These are phyloP conservation scores for Globisporangium takayamanum DNA, from an alignment of 352 stramenopile genomes.

Conservation along the genomic window DNA sequence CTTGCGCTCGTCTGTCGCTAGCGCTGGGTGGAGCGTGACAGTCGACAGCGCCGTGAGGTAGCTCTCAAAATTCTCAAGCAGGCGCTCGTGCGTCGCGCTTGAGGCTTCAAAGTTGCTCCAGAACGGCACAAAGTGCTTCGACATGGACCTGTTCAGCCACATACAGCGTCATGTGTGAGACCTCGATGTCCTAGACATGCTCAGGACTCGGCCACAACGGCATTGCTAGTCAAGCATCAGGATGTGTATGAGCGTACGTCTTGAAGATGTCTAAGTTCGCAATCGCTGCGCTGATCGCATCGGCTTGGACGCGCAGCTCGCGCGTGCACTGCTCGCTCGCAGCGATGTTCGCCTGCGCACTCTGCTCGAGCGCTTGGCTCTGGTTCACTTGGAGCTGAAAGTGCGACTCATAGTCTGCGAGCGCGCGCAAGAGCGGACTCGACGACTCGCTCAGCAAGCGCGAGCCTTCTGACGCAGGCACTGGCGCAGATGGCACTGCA, in stretches of 20 bases:
- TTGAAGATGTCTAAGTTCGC: constrained; percentile 80
- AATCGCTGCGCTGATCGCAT: constrained; percentile 67
- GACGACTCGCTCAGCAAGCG: constrained; percentile 72
- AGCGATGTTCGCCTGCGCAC: constrained; percentile 43
- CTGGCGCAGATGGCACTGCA: constrained; percentile 47
- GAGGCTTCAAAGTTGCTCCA: constrained; percentile 67
- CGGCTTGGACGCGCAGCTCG: constrained; percentile 58
- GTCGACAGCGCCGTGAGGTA: constrained; percentile 50
- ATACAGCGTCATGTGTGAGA: no score
- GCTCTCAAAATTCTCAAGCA: constrained; percentile 66
- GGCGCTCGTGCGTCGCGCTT: constrained; percentile 42
- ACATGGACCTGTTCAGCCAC: constrained; percentile 43
- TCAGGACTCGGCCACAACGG: no score
- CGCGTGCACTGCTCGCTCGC: constrained; percentile 44
- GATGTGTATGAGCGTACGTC: constrained; percentile 8
- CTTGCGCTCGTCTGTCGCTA: constrained; percentile 48
- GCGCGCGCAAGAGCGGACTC: constrained; percentile 64
- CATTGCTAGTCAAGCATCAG: background rate
- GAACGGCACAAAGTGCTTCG: constrained; percentile 76
- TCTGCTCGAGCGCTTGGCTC: constrained; percentile 51
- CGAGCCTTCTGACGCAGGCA: constrained; percentile 57
- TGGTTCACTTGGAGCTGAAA: constrained; percentile 75
- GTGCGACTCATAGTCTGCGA: constrained; percentile 77
- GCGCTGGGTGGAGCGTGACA: constrained; percentile 56
- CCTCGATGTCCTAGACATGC: no score